These are phyloP conservation scores for Vigna nakashimae DNA, from an alignment of 306 rosid species.

Conservation along the genomic window DNA sequence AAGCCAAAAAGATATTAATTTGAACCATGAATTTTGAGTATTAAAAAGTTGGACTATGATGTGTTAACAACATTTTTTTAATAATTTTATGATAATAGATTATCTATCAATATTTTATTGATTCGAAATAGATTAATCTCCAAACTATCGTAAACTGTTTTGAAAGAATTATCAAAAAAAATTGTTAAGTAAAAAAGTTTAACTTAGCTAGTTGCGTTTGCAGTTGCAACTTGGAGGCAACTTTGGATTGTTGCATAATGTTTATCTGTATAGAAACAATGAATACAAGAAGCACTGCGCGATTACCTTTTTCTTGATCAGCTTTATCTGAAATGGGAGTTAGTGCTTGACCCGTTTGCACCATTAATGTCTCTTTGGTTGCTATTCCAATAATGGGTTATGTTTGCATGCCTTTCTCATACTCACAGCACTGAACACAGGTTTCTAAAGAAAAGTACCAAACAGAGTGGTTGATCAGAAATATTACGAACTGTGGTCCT, in stretches of 20 bases:
- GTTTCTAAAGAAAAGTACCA: constrained; percentile 1
- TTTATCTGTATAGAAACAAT: constrained; percentile 21
- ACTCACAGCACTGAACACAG: not conserved
- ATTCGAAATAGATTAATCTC: too few species aligned
- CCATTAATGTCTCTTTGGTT: not conserved
- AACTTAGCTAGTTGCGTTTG: constrained; percentile 14
- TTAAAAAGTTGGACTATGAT: too few species aligned
- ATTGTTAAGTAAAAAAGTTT: not conserved
- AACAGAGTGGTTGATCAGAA: constrained; percentile 1
- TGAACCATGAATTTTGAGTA: not conserved
- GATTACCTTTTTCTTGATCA: not conserved
- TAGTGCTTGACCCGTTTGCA: constrained; percentile 34
- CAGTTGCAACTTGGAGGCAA: constrained; percentile 22
- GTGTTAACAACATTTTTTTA: too few species aligned
- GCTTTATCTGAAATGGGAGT: not conserved
- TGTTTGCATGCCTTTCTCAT: constrained; percentile 2
- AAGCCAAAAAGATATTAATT: constrained; percentile 4
- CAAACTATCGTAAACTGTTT: too few species aligned
- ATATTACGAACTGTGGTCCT: constrained; percentile 31
- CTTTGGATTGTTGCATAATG: constrained; percentile 19
- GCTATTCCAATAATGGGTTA: constrained; percentile 1
- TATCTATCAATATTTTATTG: rapidly evolving
- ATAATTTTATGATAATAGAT: too few species aligned
- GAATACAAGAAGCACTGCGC: not conserved
- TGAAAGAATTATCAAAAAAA: too few species aligned